Base-by-base conservation (phyloP, 1,284 basidiomycete species). In the Ustilago curta region DNA sequence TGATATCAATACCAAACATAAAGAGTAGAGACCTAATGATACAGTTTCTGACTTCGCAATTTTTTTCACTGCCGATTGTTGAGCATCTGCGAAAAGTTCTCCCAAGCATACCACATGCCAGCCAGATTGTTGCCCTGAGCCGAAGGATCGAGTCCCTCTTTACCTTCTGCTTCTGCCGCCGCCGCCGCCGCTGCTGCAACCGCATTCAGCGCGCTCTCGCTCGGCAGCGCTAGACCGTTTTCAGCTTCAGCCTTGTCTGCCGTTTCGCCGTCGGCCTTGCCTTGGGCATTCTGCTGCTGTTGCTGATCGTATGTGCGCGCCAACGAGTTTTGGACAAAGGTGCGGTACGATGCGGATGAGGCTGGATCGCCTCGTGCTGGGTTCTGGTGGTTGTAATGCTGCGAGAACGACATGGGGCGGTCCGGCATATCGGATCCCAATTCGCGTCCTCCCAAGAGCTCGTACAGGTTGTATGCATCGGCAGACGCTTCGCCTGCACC, bases 61-160 rank as follows among this genome's bases (percentile, higher is more conserved):
- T 12, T 32, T 48, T 12, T 31, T 48, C 37, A 76, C 49, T 76
- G 68, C 40, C 73, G 63, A 51, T 76, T 70, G 69, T 76, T 76
- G 73, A 76, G 73, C 68, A 76, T 76, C 63, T 76, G 73, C n/a
- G 63, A 67, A 47, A 76, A 65, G 58, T 76, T 70, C n/a, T 76
- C 73, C 68, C 63, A 70, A 4, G 73, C 73, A 31, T 61, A 71
- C 73, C 73, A 76, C 64, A 68, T 64, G 4, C 68, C 69, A 1
- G 69, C 73, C 31, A 76, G 37, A 31, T 64, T 71, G 58, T 75
- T 75, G 14, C 63, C 62, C 45, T 75, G 67, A 6, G 59, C 62
- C 16, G 51, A 51, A 7, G 59, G 53, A 25, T 70, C 63, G 11
- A 67, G 42, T 7, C 55, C 66, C 18, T 69, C 66, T 37, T 74